Evolutionary conservation across 2,329 filamentous ascomycete species (phyloP), one percentile per base, ranked within the genome.

Genomic region (Claviceps pusilla): DNA sequence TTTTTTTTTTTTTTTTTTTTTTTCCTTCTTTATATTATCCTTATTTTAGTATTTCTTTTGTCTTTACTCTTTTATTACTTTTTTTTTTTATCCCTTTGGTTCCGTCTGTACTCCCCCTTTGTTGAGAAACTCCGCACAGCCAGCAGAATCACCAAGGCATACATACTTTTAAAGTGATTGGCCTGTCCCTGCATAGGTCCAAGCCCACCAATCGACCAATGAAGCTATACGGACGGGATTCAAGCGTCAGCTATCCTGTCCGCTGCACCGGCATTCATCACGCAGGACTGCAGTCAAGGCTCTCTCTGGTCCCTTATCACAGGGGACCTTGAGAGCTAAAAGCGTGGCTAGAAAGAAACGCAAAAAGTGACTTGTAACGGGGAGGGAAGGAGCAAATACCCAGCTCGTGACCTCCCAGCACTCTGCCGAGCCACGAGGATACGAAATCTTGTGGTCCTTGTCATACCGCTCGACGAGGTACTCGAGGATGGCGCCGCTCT

Each of bases 401-500:
- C 89, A 95, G 70, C 80, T 90, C 64, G 81, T 87, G 65, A 81
- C 78, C 68, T 94, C 87, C 69, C 86, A 89, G 67, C 83, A 79
- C 69, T 95, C 89, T 49, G 82, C 75, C 7, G 80, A 79, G 12
- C 82, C 88, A 28, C 69, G 70, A 0, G 88, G 86, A 66, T 87
- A 95, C 48, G 83, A 89, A 56, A 95, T 79, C 72, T 89, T 91
- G 74, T 93, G 73, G 53, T 90, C 84, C 33, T 75, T 77, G 68
- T 95, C 89, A 66, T 95, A 95, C 56, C 82, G 79, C 52, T 89
- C 85, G 19, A 86, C 81, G 6, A 95, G 78, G 66, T 95, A 95
- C 68, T 89, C 82, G 71, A 94, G 74, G 65, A 95, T 93, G 59
- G 84, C 80, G 55, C 87, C 89, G 58, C 82, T 87, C 70, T 95